Evolutionary conservation across 768 basidiomycete genomes (phyloP).

Genomic region (Tremella yokohamensis): DNA sequence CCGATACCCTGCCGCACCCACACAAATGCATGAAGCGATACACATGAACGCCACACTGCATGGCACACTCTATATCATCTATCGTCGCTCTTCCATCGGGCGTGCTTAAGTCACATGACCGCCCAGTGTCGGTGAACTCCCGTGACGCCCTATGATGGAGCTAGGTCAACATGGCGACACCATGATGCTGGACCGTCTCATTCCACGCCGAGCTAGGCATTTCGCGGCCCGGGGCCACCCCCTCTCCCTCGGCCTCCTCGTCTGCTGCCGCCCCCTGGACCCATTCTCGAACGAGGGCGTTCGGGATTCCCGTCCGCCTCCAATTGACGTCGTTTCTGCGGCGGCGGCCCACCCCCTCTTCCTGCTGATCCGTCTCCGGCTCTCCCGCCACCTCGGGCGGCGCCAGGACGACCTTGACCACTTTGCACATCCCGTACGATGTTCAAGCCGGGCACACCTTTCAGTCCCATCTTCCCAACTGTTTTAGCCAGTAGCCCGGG

Average conservation of each 20-base stretch:
- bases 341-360: conserved; percentile 4
- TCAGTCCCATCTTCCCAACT: conserved; percentile 59
- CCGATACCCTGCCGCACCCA: too few relatives aligned
- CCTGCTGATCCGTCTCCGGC: conserved; percentile 7
- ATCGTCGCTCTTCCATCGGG: too few relatives aligned
- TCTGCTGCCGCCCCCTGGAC: conserved; percentile 1
- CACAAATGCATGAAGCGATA: too few relatives aligned
- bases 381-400: conserved; percentile 10
- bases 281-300: not conserved
- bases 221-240: conserved; percentile 7
- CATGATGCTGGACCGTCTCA: too few relatives aligned
- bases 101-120: too few relatives aligned
- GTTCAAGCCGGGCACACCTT: conserved; percentile 46
- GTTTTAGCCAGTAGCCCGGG: conserved; percentile 53
- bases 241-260: conserved; percentile 7
- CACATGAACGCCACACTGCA: too few relatives aligned
- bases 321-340: not conserved
- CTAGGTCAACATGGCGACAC: too few relatives aligned
- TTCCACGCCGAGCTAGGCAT: not conserved
- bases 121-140: too few relatives aligned
- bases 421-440: conserved; percentile 32
- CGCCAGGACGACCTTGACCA: conserved; percentile 4
- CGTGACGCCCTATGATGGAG: too few relatives aligned
- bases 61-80: too few relatives aligned
- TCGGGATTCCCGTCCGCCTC: conserved; percentile 9